phyloP scores from a whole-genome alignment of 1,139 yeast genomes.

The Pichia sp. region DNA sequence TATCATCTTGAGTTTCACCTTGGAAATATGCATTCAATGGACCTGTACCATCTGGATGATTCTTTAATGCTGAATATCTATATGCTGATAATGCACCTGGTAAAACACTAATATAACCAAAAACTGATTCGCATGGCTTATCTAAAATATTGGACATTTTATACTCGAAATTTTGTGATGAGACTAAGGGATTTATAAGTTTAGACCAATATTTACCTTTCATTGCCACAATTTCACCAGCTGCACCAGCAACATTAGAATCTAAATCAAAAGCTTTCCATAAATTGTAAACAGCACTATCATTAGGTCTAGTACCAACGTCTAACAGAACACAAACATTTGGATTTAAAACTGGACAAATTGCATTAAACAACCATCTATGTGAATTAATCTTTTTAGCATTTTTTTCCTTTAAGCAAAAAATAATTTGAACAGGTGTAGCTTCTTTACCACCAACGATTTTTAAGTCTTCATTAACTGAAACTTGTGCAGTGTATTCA shows the following conservation, averaged over 20 bases:
- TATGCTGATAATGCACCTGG: conserved; percentile 98
- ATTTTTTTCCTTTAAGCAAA: conserved; percentile 84
- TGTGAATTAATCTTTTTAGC: conserved; percentile 91
- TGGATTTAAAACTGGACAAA: conserved; percentile 86
- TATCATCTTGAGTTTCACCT: conserved; percentile 55
- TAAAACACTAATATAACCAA: conserved; percentile 88
- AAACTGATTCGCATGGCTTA: conserved; percentile 87
- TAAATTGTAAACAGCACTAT: conserved; percentile 76
- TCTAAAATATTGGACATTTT: conserved; percentile 93
- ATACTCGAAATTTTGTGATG: conserved; percentile 94
- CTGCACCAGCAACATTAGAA: conserved; percentile 96
- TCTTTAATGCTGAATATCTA: conserved; percentile 78
- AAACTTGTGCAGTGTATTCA: conserved; percentile 70
- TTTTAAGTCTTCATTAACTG: conserved; percentile 66
- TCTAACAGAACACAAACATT: conserved; percentile 79
- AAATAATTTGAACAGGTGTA: conserved; percentile 87
- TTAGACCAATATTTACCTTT: conserved; percentile 81
- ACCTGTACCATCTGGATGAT: conserved; percentile 87
- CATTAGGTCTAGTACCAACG: conserved; percentile 89
- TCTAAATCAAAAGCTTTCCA: conserved; percentile 97
- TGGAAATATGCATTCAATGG: conserved; percentile 84
- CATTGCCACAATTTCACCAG: conserved; percentile 94
- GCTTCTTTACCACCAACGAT: conserved; percentile 66
- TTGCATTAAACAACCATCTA: conserved; percentile 90
- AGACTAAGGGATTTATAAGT: conserved; percentile 83